These are phyloP conservation scores for Solanum sejunctum DNA, from an alignment of 257 asterid genomes.

Conservation along the genomic window DNA sequence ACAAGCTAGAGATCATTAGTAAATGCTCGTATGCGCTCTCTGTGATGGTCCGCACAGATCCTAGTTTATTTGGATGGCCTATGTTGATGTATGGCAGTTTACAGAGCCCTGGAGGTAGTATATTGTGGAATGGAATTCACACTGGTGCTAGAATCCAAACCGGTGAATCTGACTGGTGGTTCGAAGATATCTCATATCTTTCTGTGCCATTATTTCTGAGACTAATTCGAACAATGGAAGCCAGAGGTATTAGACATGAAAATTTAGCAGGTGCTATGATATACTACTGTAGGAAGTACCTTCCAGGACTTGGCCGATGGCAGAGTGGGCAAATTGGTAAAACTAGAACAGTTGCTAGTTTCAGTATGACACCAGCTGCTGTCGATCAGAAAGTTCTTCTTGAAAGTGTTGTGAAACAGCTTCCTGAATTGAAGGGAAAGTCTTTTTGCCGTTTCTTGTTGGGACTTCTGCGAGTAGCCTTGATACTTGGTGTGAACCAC, in stretches of 20 bases:
- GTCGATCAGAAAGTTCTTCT: conserved; percentile 66
- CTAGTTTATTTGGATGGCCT: conserved; percentile 93
- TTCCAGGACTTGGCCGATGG: conserved; percentile 93
- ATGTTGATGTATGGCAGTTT: conserved; percentile 92
- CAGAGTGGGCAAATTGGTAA: conserved; percentile 50
- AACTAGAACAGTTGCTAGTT: conserved; percentile 60
- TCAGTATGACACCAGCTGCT: conserved; percentile 73
- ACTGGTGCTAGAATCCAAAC: conserved; percentile 86
- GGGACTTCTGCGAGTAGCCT: conserved; percentile 72
- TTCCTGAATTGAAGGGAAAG: conserved; percentile 72
- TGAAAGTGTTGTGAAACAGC: conserved; percentile 49
- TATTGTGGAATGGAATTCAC: conserved; percentile 89
- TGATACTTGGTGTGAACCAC: conserved; percentile 61
- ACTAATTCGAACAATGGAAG: conserved; percentile 51
- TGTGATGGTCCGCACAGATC: conserved; percentile 87
- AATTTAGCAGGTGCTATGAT: conserved; percentile 59
- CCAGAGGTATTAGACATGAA: conserved; percentile 64
- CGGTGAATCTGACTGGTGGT: conserved; percentile 90
- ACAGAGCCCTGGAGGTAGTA: conserved; percentile 98
- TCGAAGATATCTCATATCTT: conserved; percentile 74
- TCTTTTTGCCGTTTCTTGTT: conserved; percentile 73
- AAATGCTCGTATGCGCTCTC: conserved; percentile 61
- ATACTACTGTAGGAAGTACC: conserved; percentile 71
- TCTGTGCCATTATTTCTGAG: conserved; percentile 64
- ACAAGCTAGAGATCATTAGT: conserved; percentile 53